These are phyloP conservation scores for Massariosphaeria phaeospora DNA, from an alignment of 495 filamentous ascomycete species.

Conservation along the genomic window DNA sequence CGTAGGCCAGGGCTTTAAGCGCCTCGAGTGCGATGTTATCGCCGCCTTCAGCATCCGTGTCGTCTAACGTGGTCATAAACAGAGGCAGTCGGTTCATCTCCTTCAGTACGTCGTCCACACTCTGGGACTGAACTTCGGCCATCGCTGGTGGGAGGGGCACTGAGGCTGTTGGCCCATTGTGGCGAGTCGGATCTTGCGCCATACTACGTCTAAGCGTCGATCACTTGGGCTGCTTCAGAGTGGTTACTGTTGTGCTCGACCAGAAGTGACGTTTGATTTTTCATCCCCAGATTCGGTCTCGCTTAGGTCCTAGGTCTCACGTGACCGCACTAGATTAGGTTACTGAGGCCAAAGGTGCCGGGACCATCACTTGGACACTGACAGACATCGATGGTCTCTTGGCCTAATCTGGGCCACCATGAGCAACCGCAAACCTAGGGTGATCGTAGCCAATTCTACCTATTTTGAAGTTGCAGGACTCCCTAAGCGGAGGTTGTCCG, in stretches of 20 bases:
- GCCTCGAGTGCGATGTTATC: conserved; percentile 79
- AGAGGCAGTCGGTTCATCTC: conserved; percentile 79
- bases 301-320: not conserved
- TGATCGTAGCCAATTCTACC: too few relatives aligned
- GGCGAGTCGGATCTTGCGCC: not conserved
- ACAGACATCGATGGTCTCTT: too few relatives aligned
- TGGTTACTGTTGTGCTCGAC: not conserved
- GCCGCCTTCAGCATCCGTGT: conserved; percentile 49
- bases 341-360: too few relatives aligned
- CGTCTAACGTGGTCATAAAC: conserved; percentile 90
- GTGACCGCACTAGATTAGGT: not conserved
- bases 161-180: conserved; percentile 10
- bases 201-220: conserved; percentile 2
- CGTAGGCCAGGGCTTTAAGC: conserved; percentile 81
- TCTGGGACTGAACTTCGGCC: conserved; percentile 56
- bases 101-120: conserved; percentile 63
- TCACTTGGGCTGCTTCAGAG: not conserved
- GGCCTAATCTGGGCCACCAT: too few relatives aligned
- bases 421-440: too few relatives aligned
- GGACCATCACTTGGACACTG: too few relatives aligned
- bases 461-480: too few relatives aligned
- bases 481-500: too few relatives aligned
- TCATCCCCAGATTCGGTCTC: not conserved
- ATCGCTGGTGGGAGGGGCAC: conserved; percentile 54
- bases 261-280: not conserved